Evolutionary conservation across 2,329 filamentous ascomycete genomes (phyloP).

Genomic region (Dactylellina haptotyla): DNA sequence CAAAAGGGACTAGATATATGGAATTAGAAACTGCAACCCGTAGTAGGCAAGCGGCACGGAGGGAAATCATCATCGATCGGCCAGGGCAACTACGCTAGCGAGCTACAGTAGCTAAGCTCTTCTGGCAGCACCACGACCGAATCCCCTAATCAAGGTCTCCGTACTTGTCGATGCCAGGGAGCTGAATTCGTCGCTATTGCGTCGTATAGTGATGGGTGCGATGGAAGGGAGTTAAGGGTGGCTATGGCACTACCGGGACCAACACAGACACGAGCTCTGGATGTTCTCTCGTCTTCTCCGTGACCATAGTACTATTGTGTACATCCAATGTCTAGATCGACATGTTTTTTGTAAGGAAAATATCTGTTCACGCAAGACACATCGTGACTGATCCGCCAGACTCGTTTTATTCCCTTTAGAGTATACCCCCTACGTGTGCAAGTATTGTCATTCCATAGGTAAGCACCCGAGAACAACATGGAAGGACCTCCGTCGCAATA

Average conservation of each 20-base stretch:
- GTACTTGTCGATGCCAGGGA: slow-evolving; percentile 29
- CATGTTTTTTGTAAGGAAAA: not conserved
- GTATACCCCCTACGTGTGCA: slow-evolving; percentile 30
- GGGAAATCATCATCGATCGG: slow-evolving; percentile 54
- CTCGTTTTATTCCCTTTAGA: slow-evolving; percentile 28
- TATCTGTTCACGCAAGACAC: not conserved
- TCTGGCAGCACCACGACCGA: slow-evolving; percentile 27
- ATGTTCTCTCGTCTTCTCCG: no score
- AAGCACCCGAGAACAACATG: slow-evolving; percentile 41
- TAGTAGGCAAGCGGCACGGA: slow-evolving; percentile 52
- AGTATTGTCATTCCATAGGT: slow-evolving; percentile 45
- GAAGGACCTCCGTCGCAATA: slow-evolving; percentile 39
- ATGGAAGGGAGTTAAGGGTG: slow-evolving; percentile 13
- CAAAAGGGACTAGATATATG: slow-evolving; percentile 48
- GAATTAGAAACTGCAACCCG: slow-evolving; percentile 54
- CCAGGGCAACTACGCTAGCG: slow-evolving; percentile 44
- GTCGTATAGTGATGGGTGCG: not conserved
- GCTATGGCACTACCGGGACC: slow-evolving; percentile 19
- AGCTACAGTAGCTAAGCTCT: slow-evolving; percentile 50
- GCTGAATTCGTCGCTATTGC: slow-evolving; percentile 6
- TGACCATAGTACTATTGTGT: not conserved
- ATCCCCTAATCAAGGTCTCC: slow-evolving; percentile 48
- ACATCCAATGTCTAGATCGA: no score
- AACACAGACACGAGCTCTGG: slow-evolving; percentile 18
- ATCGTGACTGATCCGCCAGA: slow-evolving; percentile 21